Evolutionary conservation across 2,329 filamentous ascomycete species (phyloP), one percentile per base, ranked within the genome.

Genomic region (Cryphonectria japonica): DNA sequence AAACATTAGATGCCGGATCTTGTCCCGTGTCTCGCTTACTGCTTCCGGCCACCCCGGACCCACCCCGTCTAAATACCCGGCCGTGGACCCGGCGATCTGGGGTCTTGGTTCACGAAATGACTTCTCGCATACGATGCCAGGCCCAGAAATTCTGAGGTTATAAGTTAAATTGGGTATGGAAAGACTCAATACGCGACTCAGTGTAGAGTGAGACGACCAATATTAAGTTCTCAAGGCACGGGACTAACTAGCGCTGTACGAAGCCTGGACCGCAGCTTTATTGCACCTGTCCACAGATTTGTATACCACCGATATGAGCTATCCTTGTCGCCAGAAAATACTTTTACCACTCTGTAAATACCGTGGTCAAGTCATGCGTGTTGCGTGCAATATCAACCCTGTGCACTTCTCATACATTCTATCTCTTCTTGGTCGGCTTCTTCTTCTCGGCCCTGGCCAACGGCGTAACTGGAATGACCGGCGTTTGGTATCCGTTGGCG

Each of bases 381-480:
- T 39, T 41, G 41, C n/a, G 19, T 26, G 7, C 13, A 22, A 19
- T 7, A n/a, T 6, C 29, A 3, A n/a, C 34, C 34, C 29, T 39
- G 13, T 22, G 22, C 34, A 43, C 22, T 39, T 43, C 37, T 39
- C 0, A 1, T 43, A 39, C 41, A 29, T 19, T 19, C n/a, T 41
- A 43, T 29, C 9, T 29, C n/a, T 64, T 29, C 41, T 65, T 50
- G 59, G 57, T 70, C 22, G 39, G 43, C 57, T 67, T 68, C 50
- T 43, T 54, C 29, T 16, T 29, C 37, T 37, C 26, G 9, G 52
- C 32, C 14, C 16, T 50, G 54, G 54, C 52, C 29, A 59, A 62
- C 32, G 87, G 85, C 76, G 85, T 87, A 0, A 85, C 85, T 71
- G 83, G 82, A 66, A 61, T 73, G n/a, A 71, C 73, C 8, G 82